phyloP scores from a whole-genome alignment of 2,329 filamentous ascomycete genomes.

The Pezicula carpinea region DNA sequence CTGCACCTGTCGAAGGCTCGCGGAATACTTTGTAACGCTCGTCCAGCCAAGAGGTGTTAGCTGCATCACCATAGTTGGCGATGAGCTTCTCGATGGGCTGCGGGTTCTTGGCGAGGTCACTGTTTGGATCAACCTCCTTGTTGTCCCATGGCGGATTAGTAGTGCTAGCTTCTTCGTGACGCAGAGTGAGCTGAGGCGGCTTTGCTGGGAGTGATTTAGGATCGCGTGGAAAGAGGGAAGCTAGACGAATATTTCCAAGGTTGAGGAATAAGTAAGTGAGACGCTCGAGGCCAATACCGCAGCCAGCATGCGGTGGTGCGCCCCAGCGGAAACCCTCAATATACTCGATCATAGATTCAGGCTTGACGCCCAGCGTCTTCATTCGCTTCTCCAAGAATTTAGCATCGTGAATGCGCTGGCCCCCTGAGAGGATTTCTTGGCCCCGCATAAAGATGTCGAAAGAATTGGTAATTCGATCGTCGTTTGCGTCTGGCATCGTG shows the following conservation, averaged over 20 bases:
- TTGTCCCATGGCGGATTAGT: slow-evolving; percentile 60
- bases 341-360: slow-evolving; percentile 85
- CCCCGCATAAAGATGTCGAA: slow-evolving; percentile 94
- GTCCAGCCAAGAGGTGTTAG: slow-evolving; percentile 91
- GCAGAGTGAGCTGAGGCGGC: slow-evolving; percentile 57
- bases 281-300: slow-evolving; percentile 85
- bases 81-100: slow-evolving; percentile 83
- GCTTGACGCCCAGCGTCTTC: slow-evolving; percentile 68
- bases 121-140: slow-evolving; percentile 34
- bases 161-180: slow-evolving; percentile 85
- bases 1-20: slow-evolving; percentile 72
- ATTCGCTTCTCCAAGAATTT: slow-evolving; percentile 72
- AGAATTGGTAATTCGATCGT: slow-evolving; percentile 75
- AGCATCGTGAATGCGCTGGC: slow-evolving; percentile 86
- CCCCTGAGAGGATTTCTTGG: slow-evolving; percentile 88
- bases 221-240: slow-evolving; percentile 82
- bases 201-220: slow-evolving; percentile 78
- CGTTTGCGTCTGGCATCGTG: slow-evolving; percentile 74
- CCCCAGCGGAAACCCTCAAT: slow-evolving; percentile 84
- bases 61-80: slow-evolving; percentile 91
- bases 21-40: slow-evolving; percentile 86
- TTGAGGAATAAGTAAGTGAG: slow-evolving; percentile 82
- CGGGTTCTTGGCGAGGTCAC: slow-evolving; percentile 47
- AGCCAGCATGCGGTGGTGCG: slow-evolving; percentile 83
- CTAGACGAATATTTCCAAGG: slow-evolving; percentile 84